phyloP scores from a whole-genome alignment of 352 stramenopile species.

The Phytopythium litorale region DNA sequence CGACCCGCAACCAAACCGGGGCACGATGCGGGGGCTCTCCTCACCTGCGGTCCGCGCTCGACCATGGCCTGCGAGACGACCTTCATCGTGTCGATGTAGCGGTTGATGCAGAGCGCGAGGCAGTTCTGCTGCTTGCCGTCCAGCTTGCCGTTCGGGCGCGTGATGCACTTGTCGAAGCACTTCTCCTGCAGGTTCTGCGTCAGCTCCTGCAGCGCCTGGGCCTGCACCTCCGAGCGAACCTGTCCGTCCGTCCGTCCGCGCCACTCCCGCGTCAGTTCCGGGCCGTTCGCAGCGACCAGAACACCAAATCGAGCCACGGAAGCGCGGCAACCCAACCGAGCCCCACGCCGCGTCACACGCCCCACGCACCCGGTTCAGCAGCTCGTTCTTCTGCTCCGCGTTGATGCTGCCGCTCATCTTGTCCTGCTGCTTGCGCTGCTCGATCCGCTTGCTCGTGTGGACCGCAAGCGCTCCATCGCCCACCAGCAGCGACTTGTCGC shows the following conservation, averaged over 20 bases:
- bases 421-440: constrained; percentile 1
- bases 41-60: constrained; percentile 60
- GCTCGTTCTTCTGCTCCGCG: constrained; percentile 80
- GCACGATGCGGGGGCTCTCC: not conserved
- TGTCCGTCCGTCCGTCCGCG: constrained; percentile 15
- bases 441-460: constrained; percentile 5
- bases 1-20: not conserved
- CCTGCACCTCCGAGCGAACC: constrained; percentile 80
- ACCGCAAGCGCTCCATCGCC: not conserved
- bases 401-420: constrained; percentile 81
- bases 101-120: constrained; percentile 84
- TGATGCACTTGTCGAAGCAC: constrained; percentile 90
- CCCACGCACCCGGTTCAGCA: constrained; percentile 66
- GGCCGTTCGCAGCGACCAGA: not conserved
- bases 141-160: constrained; percentile 72
- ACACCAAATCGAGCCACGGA: not conserved
- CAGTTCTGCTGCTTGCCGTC: constrained; percentile 91
- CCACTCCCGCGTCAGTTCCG: constrained; percentile 10
- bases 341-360: not conserved
- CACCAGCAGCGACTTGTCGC: not conserved
- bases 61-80: constrained; percentile 82
- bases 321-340: not conserved
- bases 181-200: constrained; percentile 88
- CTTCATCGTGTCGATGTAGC: constrained; percentile 92
- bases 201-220: constrained; percentile 81